Conservation (phyloP, 257 asterid genomes). For the Agastache rugosa region DNA sequence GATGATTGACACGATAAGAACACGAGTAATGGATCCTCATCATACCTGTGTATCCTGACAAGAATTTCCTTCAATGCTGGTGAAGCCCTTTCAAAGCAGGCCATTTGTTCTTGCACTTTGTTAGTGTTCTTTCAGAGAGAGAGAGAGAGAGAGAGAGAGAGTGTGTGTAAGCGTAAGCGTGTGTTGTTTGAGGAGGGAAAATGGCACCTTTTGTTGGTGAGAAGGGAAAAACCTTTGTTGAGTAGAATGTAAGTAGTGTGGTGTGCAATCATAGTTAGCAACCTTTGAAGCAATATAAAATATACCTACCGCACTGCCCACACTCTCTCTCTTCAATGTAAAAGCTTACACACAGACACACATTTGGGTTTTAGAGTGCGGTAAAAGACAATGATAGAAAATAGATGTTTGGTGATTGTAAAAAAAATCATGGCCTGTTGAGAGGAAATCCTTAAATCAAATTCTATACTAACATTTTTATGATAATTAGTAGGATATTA, state of each 20-base stretch:
- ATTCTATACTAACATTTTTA: too few species aligned
- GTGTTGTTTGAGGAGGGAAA: conserved; percentile 18
- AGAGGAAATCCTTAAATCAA: background rate
- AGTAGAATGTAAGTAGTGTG: conserved; percentile 62
- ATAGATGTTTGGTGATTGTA: background rate
- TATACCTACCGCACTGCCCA: conserved; percentile 15
- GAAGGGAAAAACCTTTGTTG: conserved; percentile 36
- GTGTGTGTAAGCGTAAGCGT: background rate
- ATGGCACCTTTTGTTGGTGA: conserved; percentile 30
- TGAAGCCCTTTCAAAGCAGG: conserved; percentile 83
- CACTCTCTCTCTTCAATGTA: conserved; percentile 12
- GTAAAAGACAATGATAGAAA: background rate
- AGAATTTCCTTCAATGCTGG: conserved; percentile 84
- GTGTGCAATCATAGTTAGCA: conserved; percentile 58
- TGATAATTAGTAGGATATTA: too few species aligned
- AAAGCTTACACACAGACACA: conserved; percentile 4
- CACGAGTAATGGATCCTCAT: background rate
- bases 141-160: background rate
- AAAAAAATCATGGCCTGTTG: background rate
- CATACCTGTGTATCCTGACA: conserved; percentile 71
- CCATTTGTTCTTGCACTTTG: conserved; percentile 48
- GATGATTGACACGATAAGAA: background rate
- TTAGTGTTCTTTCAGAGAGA: conserved; percentile 28
- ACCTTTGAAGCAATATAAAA: conserved; percentile 45
- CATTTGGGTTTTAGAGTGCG: background rate